Conservation (phyloP, 768 basidiomycete species). For the Tricholoma matsutake region DNA sequence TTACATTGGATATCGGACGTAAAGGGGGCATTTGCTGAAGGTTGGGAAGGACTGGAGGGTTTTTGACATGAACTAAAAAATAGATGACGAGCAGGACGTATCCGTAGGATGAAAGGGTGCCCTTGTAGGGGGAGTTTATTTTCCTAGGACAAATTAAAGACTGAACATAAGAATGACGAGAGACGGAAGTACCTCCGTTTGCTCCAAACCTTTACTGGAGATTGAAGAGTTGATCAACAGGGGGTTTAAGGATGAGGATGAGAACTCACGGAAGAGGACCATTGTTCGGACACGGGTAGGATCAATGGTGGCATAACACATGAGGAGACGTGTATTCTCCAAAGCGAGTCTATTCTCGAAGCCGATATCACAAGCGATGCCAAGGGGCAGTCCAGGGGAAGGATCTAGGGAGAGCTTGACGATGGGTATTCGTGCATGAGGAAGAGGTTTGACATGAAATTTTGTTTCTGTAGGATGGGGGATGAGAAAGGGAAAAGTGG, state of each 20-base stretch:
- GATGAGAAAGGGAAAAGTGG: neutral
- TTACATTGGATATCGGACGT: constrained; percentile 77
- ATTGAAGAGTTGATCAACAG: constrained; percentile 13
- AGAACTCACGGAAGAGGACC: constrained; percentile 89
- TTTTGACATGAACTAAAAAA: constrained; percentile 97
- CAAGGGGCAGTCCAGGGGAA: constrained; percentile 73
- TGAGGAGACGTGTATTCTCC: constrained; percentile 92
- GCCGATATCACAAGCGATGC: constrained; percentile 97
- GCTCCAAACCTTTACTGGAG: constrained; percentile 95
- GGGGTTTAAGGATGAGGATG: constrained; percentile 4
- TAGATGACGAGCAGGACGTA: constrained; percentile 98
- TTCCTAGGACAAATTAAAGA: constrained; percentile 48
- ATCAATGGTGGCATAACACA: constrained; percentile 98
- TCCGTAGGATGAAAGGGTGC: constrained; percentile 95
- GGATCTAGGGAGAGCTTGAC: constrained; percentile 94
- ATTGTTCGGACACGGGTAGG: constrained; percentile 89
- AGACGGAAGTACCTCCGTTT: constrained; percentile 69
- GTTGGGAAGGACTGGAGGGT: constrained; percentile 94
- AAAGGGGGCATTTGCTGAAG: constrained; percentile 92
- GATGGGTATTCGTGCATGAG: constrained; percentile 97
- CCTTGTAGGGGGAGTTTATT: constrained; percentile 98
- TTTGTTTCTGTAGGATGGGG: constrained; percentile 67
- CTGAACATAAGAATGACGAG: constrained; percentile 1
- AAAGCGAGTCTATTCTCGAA: constrained; percentile 97
- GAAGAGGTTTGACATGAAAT: constrained; percentile 93